phyloP scores from a whole-genome alignment of 2,329 filamentous ascomycete species.

The Verticillium nubilum region DNA sequence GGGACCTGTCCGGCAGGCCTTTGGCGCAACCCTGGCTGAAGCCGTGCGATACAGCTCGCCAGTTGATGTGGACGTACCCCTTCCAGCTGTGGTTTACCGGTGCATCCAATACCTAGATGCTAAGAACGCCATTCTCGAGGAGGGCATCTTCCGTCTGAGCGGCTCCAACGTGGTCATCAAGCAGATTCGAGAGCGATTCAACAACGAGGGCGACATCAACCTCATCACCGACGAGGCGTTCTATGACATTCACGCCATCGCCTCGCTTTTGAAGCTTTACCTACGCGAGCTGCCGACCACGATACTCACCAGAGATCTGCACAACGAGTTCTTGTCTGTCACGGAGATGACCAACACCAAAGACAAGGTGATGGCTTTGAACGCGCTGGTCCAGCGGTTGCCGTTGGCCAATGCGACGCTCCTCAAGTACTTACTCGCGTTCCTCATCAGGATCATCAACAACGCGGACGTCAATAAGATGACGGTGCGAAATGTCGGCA shows the following conservation, averaged over 20 bases:
- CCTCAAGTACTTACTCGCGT: constrained; percentile 78
- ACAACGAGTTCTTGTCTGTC: constrained; percentile 80
- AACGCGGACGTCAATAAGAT: constrained; percentile 92
- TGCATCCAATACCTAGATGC: constrained; percentile 88
- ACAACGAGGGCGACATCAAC: constrained; percentile 86
- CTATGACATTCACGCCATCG: constrained; percentile 93
- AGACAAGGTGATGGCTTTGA: constrained; percentile 73
- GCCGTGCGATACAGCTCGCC: constrained; percentile 79
- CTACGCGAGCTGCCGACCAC: constrained; percentile 86
- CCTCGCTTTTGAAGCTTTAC: constrained; percentile 89
- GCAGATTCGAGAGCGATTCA: constrained; percentile 85
- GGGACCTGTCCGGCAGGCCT: constrained; percentile 64
- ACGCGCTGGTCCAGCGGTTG: constrained; percentile 72
- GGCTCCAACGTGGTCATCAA: constrained; percentile 97
- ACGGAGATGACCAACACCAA: constrained; percentile 70
- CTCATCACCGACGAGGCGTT: constrained; percentile 77
- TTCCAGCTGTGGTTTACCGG: constrained; percentile 91
- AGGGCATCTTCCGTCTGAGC: constrained; percentile 94
- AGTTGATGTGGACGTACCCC: constrained; percentile 62
- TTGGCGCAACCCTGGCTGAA: constrained; percentile 79
- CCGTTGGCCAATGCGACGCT: constrained; percentile 77
- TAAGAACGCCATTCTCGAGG: constrained; percentile 76
- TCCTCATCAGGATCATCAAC: constrained; percentile 88
- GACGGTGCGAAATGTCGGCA: constrained; percentile 95
- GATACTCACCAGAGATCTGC: constrained; percentile 84